Evolutionary conservation across 768 basidiomycete genomes (phyloP), one percentile per base, ranked within the genome.

Genomic region (Rickenella mellea): DNA sequence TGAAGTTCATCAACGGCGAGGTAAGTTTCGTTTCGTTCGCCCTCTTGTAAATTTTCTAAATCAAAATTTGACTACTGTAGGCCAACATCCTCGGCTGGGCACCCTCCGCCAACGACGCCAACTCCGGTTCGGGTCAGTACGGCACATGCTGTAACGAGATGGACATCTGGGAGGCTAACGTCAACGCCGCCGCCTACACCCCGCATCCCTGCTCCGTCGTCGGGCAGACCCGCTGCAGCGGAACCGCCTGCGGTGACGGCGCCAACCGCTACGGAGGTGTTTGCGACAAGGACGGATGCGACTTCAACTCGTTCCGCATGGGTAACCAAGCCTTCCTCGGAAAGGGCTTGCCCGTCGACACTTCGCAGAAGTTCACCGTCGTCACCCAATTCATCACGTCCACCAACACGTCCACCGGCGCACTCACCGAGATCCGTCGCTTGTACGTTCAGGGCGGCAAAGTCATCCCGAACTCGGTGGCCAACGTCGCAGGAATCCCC

Each of bases 301-400:
- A 76, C 52, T 77, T 74, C 68, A 77, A 76, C 70, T 72, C 75
- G 22, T 78, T 53, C 67, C 73, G 74, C 53, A 65, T 71, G 69
- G 73, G 74, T 26, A 52, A 63, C 57, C 19, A 36, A 44, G 45
- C 54, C 40, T 77, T 74, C 69, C 65, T 66, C 53, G 75, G 75
- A 29, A 52, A 54, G n/a, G 68, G 67, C 45, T 49, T 54, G 54
- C 71, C 62, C 42, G 66, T 76, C 55, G 69, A 76, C 64, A 76
- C 73, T 54, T 62, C 44, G 55, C 52, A 59, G 48, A 64, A 63
- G 50, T 64, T 77, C 64, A 77, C 74, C 43, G 69, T 76, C 51
- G 73, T 76, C 56, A 75, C 74, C 40, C 74, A 77, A 55, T 76
- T 76, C 68, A 51, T 73, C 51, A 71, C 71, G 45, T 51, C 54